A percentile compares a stretch with the other conserved stretches of the same genome.
Evolutionary conservation across 768 basidiomycete species (phyloP).

Genomic region (Coprinellus micaceus): DNA sequence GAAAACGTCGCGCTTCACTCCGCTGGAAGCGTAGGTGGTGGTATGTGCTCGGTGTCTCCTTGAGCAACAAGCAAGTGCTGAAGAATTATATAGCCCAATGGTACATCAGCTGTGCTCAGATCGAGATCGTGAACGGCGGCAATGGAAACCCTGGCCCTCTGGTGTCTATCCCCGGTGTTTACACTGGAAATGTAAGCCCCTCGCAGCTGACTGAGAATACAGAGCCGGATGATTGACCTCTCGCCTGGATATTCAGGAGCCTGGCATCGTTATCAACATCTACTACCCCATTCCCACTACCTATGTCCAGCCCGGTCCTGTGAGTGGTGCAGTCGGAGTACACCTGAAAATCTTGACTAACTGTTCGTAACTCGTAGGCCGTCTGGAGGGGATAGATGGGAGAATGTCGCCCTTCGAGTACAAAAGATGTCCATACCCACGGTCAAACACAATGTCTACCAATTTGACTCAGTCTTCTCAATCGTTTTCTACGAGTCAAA

Average conservation of each 20-base stretch:
- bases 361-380: background rate
- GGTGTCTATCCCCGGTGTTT: background rate
- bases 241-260: slow-evolving; percentile 3
- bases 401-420: too few species aligned
- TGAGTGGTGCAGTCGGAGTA: background rate
- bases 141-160: slow-evolving; percentile 16
- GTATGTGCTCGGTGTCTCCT: slow-evolving; percentile 14
- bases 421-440: too few species aligned
- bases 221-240: too few species aligned
- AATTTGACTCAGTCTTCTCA: too few species aligned
- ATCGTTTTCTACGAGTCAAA: too few species aligned
- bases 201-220: too few species aligned
- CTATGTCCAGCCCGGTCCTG: slow-evolving; percentile 15
- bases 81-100: slow-evolving; percentile 20
- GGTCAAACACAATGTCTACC: too few species aligned
- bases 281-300: slow-evolving; percentile 12
- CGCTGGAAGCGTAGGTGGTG: slow-evolving; percentile 34
- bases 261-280: slow-evolving; percentile 14
- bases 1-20: slow-evolving; percentile 39
- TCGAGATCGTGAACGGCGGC: slow-evolving; percentile 33
- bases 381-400: slow-evolving; percentile 12
- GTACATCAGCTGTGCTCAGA: slow-evolving; percentile 35
- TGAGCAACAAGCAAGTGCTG: background rate
- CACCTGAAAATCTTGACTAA: background rate
- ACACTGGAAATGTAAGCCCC: background rate